Conservation (phyloP, 768 basidiomycete species). For the Podaxis sp. region DNA sequence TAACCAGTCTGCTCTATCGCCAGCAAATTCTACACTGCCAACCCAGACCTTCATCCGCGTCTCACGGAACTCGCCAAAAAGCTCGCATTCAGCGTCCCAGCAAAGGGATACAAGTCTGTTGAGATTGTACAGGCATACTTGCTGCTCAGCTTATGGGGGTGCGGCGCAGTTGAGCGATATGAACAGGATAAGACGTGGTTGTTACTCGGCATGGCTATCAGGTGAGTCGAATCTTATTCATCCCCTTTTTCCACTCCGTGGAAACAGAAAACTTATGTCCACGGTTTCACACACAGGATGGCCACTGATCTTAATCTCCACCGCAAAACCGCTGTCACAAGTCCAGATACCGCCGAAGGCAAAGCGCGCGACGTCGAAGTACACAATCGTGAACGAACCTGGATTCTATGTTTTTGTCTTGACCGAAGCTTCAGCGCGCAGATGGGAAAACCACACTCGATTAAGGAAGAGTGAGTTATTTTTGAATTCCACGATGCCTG, state of each 20-base stretch:
- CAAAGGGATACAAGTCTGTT: slow-evolving; percentile 86
- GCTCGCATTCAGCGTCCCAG: slow-evolving; percentile 85
- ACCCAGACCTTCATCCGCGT: slow-evolving; percentile 78
- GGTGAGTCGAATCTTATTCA: slow-evolving; percentile 41
- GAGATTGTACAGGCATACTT: slow-evolving; percentile 96
- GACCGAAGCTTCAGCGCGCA: slow-evolving; percentile 92
- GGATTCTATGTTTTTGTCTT: slow-evolving; percentile 84
- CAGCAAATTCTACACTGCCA: slow-evolving; percentile 81
- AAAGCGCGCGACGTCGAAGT: slow-evolving; percentile 80
- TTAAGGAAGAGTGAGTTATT: slow-evolving; percentile 84
- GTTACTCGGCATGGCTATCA: slow-evolving; percentile 81
- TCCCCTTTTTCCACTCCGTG: background rate
- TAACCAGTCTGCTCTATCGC: slow-evolving; percentile 91
- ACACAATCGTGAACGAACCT: slow-evolving; percentile 92
- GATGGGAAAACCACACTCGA: slow-evolving; percentile 94
- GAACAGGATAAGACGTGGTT: slow-evolving; percentile 97
- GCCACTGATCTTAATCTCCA: slow-evolving; percentile 95
- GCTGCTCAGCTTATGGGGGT: slow-evolving; percentile 85
- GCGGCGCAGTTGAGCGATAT: slow-evolving; percentile 93
- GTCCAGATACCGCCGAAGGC: slow-evolving; percentile 75
- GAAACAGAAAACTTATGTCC: background rate
- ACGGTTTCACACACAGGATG: slow-evolving; percentile 54
- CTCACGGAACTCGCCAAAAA: slow-evolving; percentile 83
- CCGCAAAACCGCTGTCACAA: slow-evolving; percentile 68
- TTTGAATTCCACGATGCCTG: background rate